These are phyloP conservation scores for Sporisorium exsertum DNA, from an alignment of 1,284 basidiomycete species.

Conservation along the genomic window DNA sequence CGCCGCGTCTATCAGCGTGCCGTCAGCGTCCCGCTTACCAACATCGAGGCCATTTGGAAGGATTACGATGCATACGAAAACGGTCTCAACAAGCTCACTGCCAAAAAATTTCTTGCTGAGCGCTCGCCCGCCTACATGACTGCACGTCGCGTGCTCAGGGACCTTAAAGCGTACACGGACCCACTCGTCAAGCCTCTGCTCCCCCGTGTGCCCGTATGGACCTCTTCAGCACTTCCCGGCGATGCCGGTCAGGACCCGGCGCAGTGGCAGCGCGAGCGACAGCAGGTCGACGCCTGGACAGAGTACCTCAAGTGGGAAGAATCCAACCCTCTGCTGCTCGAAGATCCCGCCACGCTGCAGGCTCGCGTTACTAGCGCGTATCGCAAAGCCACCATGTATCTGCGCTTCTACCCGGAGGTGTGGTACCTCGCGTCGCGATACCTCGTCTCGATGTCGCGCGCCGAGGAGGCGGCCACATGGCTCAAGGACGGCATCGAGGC, in stretches of 20 bases:
- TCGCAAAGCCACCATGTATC: constrained; percentile 84
- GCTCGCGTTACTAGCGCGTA: constrained; percentile 84
- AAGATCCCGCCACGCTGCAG: constrained; percentile 77
- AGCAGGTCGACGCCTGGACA: constrained; percentile 86
- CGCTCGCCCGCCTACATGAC: constrained; percentile 90
- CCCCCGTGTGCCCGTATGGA: constrained; percentile 61
- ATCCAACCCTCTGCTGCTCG: constrained; percentile 89
- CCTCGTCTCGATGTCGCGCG: constrained; percentile 79
- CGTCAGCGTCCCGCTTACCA: constrained; percentile 91
- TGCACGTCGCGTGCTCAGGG: constrained; percentile 86
- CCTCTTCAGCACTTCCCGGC: constrained; percentile 30
- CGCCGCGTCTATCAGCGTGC: constrained; percentile 93
- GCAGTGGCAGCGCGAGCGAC: constrained; percentile 74
- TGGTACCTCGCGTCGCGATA: constrained; percentile 94
- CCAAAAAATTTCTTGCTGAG: constrained; percentile 92
- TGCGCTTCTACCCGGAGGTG: constrained; percentile 94
- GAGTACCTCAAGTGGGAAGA: constrained; percentile 95
- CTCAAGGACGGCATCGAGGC: constrained; percentile 88
- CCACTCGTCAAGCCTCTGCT: constrained; percentile 57
- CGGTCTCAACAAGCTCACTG: constrained; percentile 88
- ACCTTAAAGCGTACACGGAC: constrained; percentile 78
- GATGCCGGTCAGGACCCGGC: constrained; percentile 75
- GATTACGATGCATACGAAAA: constrained; percentile 95
- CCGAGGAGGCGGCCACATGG: constrained; percentile 84
- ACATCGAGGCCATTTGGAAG: constrained; percentile 92